These are phyloP conservation scores for Xylaria castorea DNA, from an alignment of 495 filamentous ascomycete genomes.

Conservation along the genomic window DNA sequence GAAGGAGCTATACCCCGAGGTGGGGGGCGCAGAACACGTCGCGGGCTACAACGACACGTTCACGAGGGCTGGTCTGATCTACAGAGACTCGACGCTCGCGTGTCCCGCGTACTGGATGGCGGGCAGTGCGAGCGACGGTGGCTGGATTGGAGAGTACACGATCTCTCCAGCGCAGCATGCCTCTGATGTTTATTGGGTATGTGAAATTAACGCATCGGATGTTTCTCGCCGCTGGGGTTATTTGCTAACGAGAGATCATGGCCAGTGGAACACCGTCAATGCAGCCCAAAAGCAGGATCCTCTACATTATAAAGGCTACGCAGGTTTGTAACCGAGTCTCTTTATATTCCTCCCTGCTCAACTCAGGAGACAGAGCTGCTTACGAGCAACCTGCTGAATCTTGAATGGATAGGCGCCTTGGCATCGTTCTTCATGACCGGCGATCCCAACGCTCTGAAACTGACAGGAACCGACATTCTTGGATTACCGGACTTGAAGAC, in stretches of 20 bases:
- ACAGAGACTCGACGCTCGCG: constrained; percentile 64
- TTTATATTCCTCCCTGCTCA: too few species aligned
- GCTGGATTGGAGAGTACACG: constrained; percentile 65
- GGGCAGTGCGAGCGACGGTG: constrained; percentile 46
- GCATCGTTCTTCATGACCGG: constrained; percentile 66
- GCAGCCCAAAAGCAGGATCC: constrained; percentile 59
- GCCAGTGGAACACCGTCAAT: constrained; percentile 64
- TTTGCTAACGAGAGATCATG: constrained; percentile 18
- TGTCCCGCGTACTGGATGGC: constrained; percentile 67
- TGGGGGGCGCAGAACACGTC: constrained; percentile 52
- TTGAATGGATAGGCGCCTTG: constrained; percentile 46
- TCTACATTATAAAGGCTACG: constrained; percentile 62
- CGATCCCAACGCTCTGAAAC: constrained; percentile 63
- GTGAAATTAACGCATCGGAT: constrained; percentile 10
- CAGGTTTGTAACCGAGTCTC: constrained; percentile 41
- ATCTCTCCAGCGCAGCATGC: constrained; percentile 66
- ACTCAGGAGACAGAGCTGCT: neutral
- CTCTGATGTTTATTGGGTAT: constrained; percentile 63
- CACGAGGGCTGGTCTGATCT: constrained; percentile 60
- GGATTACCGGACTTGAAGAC: constrained; percentile 54
- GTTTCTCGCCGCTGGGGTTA: neutral
- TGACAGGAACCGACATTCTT: constrained; percentile 53
- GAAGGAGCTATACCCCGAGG: constrained; percentile 52
- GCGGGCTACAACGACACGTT: constrained; percentile 53
- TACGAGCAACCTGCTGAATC: neutral